Evolutionary conservation across 2,329 filamentous ascomycete genomes (phyloP).

Genomic region (Penicillium fuscoglaucum): DNA sequence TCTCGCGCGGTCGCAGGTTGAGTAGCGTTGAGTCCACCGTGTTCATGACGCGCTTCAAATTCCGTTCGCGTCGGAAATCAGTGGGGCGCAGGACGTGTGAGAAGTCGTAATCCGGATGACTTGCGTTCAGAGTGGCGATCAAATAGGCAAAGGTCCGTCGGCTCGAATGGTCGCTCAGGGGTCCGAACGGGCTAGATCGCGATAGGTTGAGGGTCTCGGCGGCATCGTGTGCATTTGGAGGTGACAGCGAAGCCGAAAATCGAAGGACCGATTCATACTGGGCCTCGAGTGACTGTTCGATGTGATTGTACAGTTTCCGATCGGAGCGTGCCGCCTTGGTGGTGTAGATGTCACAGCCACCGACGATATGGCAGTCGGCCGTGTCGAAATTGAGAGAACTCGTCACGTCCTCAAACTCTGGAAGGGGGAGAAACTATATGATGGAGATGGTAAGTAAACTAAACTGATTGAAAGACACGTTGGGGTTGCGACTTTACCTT

Average conservation of each 20-base stretch:
- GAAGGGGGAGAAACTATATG: constrained; percentile 81
- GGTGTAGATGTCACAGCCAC: constrained; percentile 94
- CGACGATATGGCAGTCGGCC: constrained; percentile 84
- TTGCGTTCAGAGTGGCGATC: constrained; percentile 94
- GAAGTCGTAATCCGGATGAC: constrained; percentile 96
- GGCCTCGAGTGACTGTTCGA: constrained; percentile 85
- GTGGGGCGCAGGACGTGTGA: constrained; percentile 84
- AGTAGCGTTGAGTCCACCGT: constrained; percentile 84
- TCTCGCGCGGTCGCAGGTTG: constrained; percentile 71
- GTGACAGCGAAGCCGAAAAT: constrained; percentile 82
- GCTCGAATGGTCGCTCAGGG: constrained; percentile 81
- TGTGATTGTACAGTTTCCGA: constrained; percentile 96
- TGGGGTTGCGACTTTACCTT: constrained; percentile 7
- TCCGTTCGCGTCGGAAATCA: constrained; percentile 85
- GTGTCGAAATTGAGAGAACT: constrained; percentile 95
- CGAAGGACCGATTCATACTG: constrained; percentile 87
- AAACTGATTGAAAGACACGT: constrained; percentile 6
- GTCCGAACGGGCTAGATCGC: constrained; percentile 87
- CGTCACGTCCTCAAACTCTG: constrained; percentile 87
- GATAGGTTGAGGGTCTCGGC: constrained; percentile 70
- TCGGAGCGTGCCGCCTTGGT: constrained; percentile 94
- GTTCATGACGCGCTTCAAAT: constrained; percentile 77
- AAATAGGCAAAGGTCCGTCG: constrained; percentile 92
- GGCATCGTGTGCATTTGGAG: constrained; percentile 72
- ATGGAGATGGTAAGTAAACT: not conserved